Evolutionary conservation across 164 flowering plant species (phyloP), one percentile per base, ranked within the genome.

Genomic region (Taxillus chinensis): DNA sequence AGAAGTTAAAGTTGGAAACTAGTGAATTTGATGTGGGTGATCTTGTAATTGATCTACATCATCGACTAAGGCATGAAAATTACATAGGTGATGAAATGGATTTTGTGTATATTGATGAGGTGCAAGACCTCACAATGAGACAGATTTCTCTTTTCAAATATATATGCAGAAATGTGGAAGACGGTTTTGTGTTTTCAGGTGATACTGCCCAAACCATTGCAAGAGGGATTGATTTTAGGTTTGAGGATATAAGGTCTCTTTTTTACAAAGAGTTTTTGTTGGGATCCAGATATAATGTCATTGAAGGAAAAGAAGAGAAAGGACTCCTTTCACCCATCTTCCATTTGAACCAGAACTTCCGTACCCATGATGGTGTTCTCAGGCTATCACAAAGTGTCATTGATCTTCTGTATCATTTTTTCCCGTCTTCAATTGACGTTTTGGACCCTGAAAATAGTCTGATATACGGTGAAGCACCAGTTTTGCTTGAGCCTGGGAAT

Each of bases 131-230:
- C 2, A 86, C 89, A 0, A 83, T 85, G 89, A 77, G 84, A 40
- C 96, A 89, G 55, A 78, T 89, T 64, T 73, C 84, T 45, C 83
- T 89, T 41, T 83, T 89, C 67, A 85, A 81, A 59, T 74, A 82
- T 70, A 54, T 86, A 3, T 86, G 89, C 72, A 68, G 55, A 65
- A 86, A 89, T 77, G 76, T 82, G 3, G 65, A 69, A 0, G 89
- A 89, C 57, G 96, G 95, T 2, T 90, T 78, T 74, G 85, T 86
- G 51, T 87, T 87, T 62, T 73, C 87, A 3, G 96, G 96, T 8
- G 93, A 87, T 59, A 87, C 95, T 0, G 96, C 96, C 2, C 96
- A 87, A 51, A 86, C 96, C 0, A 86, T 90, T 72, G 85, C 85
- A 0, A 80, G 79, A 58, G 91, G 91, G 2, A 68, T 82, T 55